These are phyloP conservation scores for Pseudognaphalium luteoalbum DNA, from an alignment of 129 eudicot genomes.

Conservation along the genomic window DNA sequence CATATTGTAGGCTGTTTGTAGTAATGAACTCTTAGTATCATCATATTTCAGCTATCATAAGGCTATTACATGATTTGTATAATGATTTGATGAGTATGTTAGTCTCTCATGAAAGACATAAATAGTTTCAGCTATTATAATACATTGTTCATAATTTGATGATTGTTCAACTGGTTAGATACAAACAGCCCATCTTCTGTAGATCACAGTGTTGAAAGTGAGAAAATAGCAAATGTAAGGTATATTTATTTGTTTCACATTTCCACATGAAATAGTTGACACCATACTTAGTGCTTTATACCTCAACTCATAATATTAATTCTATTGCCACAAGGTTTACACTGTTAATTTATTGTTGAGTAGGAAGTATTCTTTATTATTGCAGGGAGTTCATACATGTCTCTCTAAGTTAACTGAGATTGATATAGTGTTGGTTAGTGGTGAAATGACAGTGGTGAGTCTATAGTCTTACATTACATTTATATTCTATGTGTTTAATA, in stretches of 20 bases:
- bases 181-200: slow-evolving; percentile 44
- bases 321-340: neutral
- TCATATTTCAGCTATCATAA: no score
- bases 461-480: neutral
- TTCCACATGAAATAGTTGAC: neutral
- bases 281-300: neutral
- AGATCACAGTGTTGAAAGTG: slow-evolving; percentile 40
- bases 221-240: slow-evolving; percentile 46
- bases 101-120: no score
- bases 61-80: no score
- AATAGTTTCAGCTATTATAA: no score
- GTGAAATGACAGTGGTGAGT: slow-evolving; percentile 71
- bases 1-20: no score
- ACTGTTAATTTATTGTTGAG: neutral
- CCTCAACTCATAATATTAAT: neutral
- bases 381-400: slow-evolving; percentile 53
- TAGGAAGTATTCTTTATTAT: slow-evolving; percentile 17
- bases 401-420: slow-evolving; percentile 62
- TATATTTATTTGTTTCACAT: slow-evolving; percentile 32
- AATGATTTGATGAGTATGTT: no score
- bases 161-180: slow-evolving; percentile 40
- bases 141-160: slow-evolving; percentile 5
- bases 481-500: slow-evolving; percentile 16
- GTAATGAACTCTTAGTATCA: no score
- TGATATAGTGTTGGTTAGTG: slow-evolving; percentile 60